Evolutionary conservation across 225 moss, liverwort and hornwort genomes (phyloP), one percentile per base, ranked within the genome.

Genomic region (Climacium dendroides): DNA sequence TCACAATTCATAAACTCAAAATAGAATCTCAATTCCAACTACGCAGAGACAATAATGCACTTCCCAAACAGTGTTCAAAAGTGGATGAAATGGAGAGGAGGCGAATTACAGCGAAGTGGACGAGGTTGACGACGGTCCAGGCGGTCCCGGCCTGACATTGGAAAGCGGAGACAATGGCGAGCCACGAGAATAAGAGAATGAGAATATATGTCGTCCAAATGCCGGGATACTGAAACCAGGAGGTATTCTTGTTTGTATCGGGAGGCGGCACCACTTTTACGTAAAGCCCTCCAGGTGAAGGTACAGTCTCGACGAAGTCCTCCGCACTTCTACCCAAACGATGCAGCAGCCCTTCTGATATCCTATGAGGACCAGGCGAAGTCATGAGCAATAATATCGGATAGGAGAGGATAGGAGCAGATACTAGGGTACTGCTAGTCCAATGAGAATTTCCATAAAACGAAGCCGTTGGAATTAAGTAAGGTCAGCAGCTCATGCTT

Each of bases 181-280:
- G 89, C 98, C 98, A 98, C 82, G 96, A 97, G 85, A 97, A 95
- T 88, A 98, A 90, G 90, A 96, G 89, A 86, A 98, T 98, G 65
- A 98, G 87, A 88, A 98, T 96, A 50, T 98, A 98, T 45, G 95
- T 97, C 67, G 98, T 96, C 98, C 98, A 98, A 62, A 98, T 97
- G 89, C 98, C 97, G 35, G 98, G 98, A 83, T 98, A 98, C 89
- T 95, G 92, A 85, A 98, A 98, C 98, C 98, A 98, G 41, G 97
- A 97, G 7, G 98, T 98, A n/a, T 98, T 98, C 95, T 98, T 98
- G 89, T 98, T 98, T 52, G 95, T 96, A n/a, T 98, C 98, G 48
- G 98, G 97, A 82, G 98, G 98, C 72, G 96, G 95, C 54, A 98
- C 95, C 81, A 97, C 95, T 89, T 98, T 98, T 61, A 98, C 98